Percentiles rank a stretch among this genome's conserved stretches.
These are phyloP conservation scores for Phytophthora pistaciae DNA, from an alignment of 352 stramenopile genomes.

Conservation along the genomic window DNA sequence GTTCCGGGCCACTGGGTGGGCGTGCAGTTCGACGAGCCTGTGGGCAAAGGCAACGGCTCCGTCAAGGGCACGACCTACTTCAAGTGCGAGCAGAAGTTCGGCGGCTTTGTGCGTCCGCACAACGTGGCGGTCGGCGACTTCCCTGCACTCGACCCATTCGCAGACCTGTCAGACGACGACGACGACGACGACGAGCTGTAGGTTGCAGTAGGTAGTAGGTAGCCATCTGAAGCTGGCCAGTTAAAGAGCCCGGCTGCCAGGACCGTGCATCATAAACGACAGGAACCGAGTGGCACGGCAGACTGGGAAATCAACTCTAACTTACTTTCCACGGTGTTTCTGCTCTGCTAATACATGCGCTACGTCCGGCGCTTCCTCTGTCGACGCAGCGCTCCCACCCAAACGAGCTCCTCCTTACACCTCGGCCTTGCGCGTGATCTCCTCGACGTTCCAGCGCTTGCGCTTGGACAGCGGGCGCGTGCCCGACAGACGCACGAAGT, in stretches of 20 bases:
- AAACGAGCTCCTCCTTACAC: constrained; percentile 53
- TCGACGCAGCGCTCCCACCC: constrained; percentile 5
- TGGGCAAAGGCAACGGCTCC: constrained; percentile 93
- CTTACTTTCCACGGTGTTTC: constrained; percentile 55
- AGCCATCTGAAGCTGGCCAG: background rate
- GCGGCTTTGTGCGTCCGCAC: constrained; percentile 94
- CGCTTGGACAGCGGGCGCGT: constrained; percentile 88
- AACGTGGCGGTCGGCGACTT: constrained; percentile 97
- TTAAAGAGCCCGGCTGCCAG: background rate
- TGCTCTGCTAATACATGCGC: constrained; percentile 32
- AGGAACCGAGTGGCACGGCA: constrained; percentile 23
- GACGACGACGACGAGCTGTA: constrained; percentile 86
- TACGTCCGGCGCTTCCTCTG: background rate
- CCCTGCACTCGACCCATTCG: constrained; percentile 84
- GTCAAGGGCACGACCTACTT: constrained; percentile 95
- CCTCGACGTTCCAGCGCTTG: constrained; percentile 91
- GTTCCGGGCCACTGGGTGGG: constrained; percentile 94
- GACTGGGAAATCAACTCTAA: constrained; percentile 52
- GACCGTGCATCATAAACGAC: constrained; percentile 13
- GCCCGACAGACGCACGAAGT: constrained; percentile 81
- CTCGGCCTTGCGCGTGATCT: constrained; percentile 90
- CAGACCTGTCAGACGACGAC: constrained; percentile 75
- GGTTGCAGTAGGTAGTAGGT: background rate
- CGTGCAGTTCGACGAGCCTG: constrained; percentile 97
- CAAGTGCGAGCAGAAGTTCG: constrained; percentile 91